Base-by-base conservation (phyloP, 1,284 basidiomycete genomes). In the Apiotrichum akiyoshidainum region DNA sequence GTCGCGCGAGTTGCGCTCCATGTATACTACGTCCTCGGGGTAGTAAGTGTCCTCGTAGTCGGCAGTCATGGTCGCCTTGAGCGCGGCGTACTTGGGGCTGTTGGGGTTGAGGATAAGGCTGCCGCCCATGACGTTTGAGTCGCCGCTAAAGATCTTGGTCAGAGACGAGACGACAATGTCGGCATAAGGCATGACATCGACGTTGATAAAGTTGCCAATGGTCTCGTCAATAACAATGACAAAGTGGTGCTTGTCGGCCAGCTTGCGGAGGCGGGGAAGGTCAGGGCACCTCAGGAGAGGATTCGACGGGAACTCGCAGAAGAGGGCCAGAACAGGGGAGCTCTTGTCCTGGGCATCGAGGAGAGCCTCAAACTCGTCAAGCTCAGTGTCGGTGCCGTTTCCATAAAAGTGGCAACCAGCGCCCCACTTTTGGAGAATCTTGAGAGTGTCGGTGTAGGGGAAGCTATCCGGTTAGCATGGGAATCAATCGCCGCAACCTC, bases 1-100 rank as follows among this genome's bases (percentile, higher is more conserved):
- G 78, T 97, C 87, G 53, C 95, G 90, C 21, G 92, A 96, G 79
- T 99, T 99, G 66, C 95, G 88, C 76, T 99, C 95, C 87, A 99
- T 90, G 81, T 88, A 97, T 55, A 98, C 86, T 37, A 92, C 92
- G 73, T 99, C 96, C 76, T 95, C 90, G 69, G 86, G 83, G 72
- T 89, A 98, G 79, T 91, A 96, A 31, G 81, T 81, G 73, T 99
- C 95, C 75, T 96, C 90, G 76, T 88, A 98, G 5, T 77, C 81
- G 12, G 77, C 72, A n/a, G 78, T 68, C 65, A 94, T 79, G 47
- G 84, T 79, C 0, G 75, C 68, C 68, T 88, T 90, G 48, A 99
- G 83, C 0, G 77, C 61, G 0, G 74, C 54, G 69, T 94, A 93
- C 67, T 89, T 83, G 2, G 80, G 82, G 1, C 86, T 81, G 65